Conservation (phyloP, 2,329 filamentous ascomycete genomes). For the Celoporthe dispersa region DNA sequence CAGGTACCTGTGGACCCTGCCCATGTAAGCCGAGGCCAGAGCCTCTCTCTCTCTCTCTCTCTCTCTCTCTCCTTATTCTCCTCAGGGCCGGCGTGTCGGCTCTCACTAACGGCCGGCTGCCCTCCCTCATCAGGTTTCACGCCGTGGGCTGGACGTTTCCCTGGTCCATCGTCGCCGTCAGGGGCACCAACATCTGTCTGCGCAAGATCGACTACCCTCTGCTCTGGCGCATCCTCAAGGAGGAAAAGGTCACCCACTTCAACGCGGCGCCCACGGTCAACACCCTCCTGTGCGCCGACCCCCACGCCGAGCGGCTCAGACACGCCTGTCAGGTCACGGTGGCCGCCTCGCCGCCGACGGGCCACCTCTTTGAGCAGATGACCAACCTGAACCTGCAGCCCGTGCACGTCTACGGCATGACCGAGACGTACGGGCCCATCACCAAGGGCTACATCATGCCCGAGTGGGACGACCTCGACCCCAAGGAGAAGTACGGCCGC, state of each 20-base stretch:
- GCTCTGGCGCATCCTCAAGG: slow-evolving; percentile 87
- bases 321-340: slow-evolving; percentile 84
- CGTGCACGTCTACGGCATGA: slow-evolving; percentile 89
- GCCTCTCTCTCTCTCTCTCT: background rate
- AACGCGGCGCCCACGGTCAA: slow-evolving; percentile 97
- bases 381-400: slow-evolving; percentile 77
- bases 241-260: slow-evolving; percentile 90
- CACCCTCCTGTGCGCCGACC: slow-evolving; percentile 82
- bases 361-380: slow-evolving; percentile 94
- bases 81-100: background rate
- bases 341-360: slow-evolving; percentile 86
- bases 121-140: slow-evolving; percentile 55
- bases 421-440: slow-evolving; percentile 91
- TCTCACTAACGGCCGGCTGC: background rate
- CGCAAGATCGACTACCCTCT: slow-evolving; percentile 93
- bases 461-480: slow-evolving; percentile 75
- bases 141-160: slow-evolving; percentile 84
- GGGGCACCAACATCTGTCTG: slow-evolving; percentile 93
- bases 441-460: slow-evolving; percentile 92
- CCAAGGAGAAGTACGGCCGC: slow-evolving; percentile 78
- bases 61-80: background rate
- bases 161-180: slow-evolving; percentile 89
- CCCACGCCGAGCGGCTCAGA: slow-evolving; percentile 72
- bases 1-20: slow-evolving; percentile 88
- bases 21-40: slow-evolving; percentile 70